Evolutionary conservation across 1,284 basidiomycete species (phyloP), one percentile per base, ranked within the genome.

Genomic region (Omphalotus olearius): DNA sequence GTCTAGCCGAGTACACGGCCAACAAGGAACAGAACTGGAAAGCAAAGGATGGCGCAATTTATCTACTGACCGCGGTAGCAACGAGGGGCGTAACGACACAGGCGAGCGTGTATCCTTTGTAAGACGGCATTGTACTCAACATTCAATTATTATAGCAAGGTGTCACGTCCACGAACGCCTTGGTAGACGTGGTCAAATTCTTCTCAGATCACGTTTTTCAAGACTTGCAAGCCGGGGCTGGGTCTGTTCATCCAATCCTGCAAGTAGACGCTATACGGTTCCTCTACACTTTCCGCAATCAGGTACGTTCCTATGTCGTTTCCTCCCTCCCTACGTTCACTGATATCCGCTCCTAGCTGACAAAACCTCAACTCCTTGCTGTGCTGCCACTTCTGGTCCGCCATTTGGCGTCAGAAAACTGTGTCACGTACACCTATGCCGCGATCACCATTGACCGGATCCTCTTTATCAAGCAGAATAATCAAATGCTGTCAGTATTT

Each of bases 231-330:
- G 85, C 88, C 1, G 70, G 73, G 1, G 73, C 78, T 3, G 81
- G 82, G 1, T 71, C 74, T 13, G 85, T 91, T 0, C 88, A 97
- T 64, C 90, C 94, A 4, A 93, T 99, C 60, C 75, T 99, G 38
- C 92, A 95, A 63, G 94, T 97, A 33, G 94, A 98, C 66, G 94
- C 95, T 3, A 98, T 99, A 67, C 87, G 92, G 51, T 97, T 92
- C 72, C 69, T 97, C 47, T 80, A 93, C 64, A 97, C 93, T 0
- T 99, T 99, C 82, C 80, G 97, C 16, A 95, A 96, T 64, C 96
- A 97, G 73, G 91, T 90, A 51, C 33, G 73, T 59, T 9, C 4
- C 9, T 26, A 37, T 36, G 36, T 43, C 37, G 26, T 11, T 49
- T 14, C n/a, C n/a, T n/a, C n/a, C n/a, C n/a, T n/a, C n/a, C n/a